Evolutionary conservation across 139 green algal genomes (phyloP).

Genomic region (Chlamydomonas sp.): DNA sequence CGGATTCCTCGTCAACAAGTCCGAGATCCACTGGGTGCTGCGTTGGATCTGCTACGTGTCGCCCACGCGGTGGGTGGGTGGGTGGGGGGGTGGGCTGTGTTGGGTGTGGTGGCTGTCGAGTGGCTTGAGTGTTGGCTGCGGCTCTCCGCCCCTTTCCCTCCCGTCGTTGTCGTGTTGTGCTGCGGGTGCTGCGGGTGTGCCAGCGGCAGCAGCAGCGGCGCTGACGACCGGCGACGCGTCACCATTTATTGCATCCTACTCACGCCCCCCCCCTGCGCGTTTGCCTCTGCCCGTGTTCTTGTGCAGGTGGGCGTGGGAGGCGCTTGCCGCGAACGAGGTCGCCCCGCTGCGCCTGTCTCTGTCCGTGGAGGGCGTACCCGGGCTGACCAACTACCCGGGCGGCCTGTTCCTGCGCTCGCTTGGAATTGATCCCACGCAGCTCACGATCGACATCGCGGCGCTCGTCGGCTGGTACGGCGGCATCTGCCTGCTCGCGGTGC

Average conservation of each 20-base stretch:
- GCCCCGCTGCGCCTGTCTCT: constrained; percentile 22
- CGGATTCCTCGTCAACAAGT: constrained; percentile 60
- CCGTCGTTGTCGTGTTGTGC: neutral
- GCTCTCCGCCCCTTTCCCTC: neutral
- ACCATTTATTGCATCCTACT: too few relatives aligned
- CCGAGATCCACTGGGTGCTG: constrained; percentile 41
- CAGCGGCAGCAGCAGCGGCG: too few relatives aligned
- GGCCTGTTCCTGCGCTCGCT: constrained; percentile 27
- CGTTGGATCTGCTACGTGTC: constrained; percentile 55
- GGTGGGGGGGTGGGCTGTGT: neutral
- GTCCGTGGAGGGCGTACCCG: constrained; percentile 18
- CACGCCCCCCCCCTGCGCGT: too few relatives aligned
- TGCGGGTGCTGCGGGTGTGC: neutral
- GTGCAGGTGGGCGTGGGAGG: constrained; percentile 42
- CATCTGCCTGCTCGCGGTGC: neutral
- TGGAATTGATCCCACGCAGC: constrained; percentile 10
- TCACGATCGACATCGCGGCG: constrained; percentile 23
- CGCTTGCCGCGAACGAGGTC: constrained; percentile 58
- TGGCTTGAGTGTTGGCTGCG: neutral
- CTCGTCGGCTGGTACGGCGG: constrained; percentile 24
- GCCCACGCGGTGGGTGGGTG: constrained; percentile 43
- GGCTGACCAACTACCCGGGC: constrained; percentile 17
- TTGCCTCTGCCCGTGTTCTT: too few relatives aligned
- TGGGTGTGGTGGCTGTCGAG: neutral
- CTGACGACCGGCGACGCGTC: too few relatives aligned